These are phyloP conservation scores for Drosera spatulata DNA, from an alignment of 179 eudicot genomes.

Conservation along the genomic window DNA sequence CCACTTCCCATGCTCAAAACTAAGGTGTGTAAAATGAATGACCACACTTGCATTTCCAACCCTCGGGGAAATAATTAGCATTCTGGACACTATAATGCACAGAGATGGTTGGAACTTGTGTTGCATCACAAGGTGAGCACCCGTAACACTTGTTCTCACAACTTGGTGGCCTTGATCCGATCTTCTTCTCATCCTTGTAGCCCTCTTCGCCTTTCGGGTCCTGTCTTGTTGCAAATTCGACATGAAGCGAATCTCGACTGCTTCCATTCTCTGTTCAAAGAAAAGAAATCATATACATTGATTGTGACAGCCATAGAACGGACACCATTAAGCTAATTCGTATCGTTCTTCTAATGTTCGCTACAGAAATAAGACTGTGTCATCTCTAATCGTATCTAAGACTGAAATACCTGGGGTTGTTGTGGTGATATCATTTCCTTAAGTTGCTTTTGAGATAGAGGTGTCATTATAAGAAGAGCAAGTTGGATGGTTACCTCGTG, in stretches of 20 bases:
- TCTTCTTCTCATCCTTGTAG: constrained; percentile 22
- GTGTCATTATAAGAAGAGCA: no score
- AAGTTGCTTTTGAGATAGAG: no score
- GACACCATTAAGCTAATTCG: no score
- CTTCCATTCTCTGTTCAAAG: constrained; percentile 16
- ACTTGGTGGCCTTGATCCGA: constrained; percentile 92
- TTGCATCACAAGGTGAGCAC: not conserved
- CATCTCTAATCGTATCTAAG: no score
- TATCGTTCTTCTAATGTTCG: no score
- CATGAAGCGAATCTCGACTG: constrained; percentile 13
- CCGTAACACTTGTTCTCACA: constrained; percentile 66
- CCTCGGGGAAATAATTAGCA: constrained; percentile 75
- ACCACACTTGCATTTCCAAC: constrained; percentile 97
- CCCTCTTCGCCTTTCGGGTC: constrained; percentile 1
- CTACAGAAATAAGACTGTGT: no score
- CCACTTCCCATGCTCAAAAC: not conserved
- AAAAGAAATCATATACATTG: not conserved
- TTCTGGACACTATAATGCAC: constrained; percentile 37
- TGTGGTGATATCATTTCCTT: no score
- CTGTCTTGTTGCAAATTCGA: constrained; percentile 15
- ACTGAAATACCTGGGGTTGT: no score
- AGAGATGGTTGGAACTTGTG: constrained; percentile 60
- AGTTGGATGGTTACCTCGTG: not conserved
- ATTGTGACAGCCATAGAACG: no score
- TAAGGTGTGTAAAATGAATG: constrained; percentile 57